phyloP scores from a whole-genome alignment of 225 moss, liverwort and hornwort genomes.

The Straminergon stramineum region DNA sequence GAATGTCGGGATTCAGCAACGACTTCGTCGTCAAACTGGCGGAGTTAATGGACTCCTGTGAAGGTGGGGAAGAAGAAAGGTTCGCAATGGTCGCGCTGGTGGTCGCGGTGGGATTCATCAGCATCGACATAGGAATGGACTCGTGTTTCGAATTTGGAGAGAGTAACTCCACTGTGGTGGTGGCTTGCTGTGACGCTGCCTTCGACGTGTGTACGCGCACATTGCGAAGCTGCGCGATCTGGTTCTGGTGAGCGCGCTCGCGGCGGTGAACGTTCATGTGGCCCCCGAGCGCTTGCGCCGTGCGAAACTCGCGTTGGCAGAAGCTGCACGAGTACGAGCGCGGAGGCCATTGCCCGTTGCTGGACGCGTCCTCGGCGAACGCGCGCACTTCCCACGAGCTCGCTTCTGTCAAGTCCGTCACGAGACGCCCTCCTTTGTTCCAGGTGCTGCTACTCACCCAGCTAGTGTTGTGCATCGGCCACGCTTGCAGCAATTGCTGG shows the following conservation, averaged over 20 bases:
- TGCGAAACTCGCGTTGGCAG: conserved; percentile 76
- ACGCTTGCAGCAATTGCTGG: background rate
- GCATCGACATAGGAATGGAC: background rate
- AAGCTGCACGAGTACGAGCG: conserved; percentile 79
- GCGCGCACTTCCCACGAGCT: conserved; percentile 67
- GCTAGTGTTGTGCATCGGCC: background rate
- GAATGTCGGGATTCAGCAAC: conserved; percentile 3
- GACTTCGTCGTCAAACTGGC: background rate
- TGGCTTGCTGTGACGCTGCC: background rate
- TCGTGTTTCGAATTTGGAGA: background rate
- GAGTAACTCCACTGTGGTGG: background rate
- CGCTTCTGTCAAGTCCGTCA: background rate
- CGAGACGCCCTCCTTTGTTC: conserved; percentile 6
- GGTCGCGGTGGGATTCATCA: background rate
- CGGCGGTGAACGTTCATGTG: conserved; percentile 87
- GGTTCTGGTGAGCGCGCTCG: conserved; percentile 64
- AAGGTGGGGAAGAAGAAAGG: conserved; percentile 15
- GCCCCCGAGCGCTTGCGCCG: conserved; percentile 73
- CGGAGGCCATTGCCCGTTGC: conserved; percentile 75
- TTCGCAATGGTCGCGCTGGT: background rate
- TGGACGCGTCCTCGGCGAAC: conserved; percentile 65
- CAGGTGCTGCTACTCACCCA: conserved; percentile 11
- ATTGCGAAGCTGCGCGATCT: conserved; percentile 39
- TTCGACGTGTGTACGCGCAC: background rate
- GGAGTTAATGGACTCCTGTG: conserved; percentile 29